phyloP scores from a whole-genome alignment of 352 stramenopile genomes.

The Globisporangium megalacanthum region DNA sequence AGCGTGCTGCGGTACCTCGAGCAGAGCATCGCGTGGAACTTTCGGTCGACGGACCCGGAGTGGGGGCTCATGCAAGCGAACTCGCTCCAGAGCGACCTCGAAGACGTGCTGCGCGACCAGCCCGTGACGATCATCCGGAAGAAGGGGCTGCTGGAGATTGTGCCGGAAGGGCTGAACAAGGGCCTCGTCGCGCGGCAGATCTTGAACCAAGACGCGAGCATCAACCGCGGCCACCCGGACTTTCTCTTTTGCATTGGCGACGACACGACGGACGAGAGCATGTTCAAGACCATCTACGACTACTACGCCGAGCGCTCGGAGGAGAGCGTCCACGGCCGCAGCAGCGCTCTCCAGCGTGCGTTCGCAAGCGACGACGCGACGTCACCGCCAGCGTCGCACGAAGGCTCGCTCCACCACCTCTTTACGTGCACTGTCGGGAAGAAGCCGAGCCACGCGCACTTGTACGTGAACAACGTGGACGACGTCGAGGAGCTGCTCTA shows the following conservation, averaged over 20 bases:
- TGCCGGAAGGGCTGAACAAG: slow-evolving; percentile 95
- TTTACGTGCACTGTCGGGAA: slow-evolving; percentile 92
- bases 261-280: slow-evolving; percentile 97
- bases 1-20: slow-evolving; percentile 91
- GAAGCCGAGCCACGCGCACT: slow-evolving; percentile 86
- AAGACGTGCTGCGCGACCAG: slow-evolving; percentile 69
- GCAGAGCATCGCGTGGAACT: slow-evolving; percentile 96
- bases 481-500: slow-evolving; percentile 83
- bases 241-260: slow-evolving; percentile 97
- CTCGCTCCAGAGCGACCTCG: slow-evolving; percentile 85
- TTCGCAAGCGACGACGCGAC: slow-evolving; percentile 4
- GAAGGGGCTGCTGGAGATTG: slow-evolving; percentile 94
- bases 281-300: slow-evolving; percentile 94
- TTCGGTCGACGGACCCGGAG: slow-evolving; percentile 96
- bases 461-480: slow-evolving; percentile 88
- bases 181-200: slow-evolving; percentile 95
- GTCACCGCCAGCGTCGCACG: slow-evolving; percentile 18
- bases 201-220: slow-evolving; percentile 78
- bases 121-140: slow-evolving; percentile 78
- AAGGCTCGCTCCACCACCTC: slow-evolving; percentile 71
- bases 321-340: slow-evolving; percentile 61
- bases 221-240: slow-evolving; percentile 84
- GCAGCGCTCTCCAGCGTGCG: neutral
- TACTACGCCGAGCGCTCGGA: slow-evolving; percentile 87
- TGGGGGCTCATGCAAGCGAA: slow-evolving; percentile 95